These are phyloP conservation scores for Canavalia gladiata DNA, from an alignment of 306 rosid genomes.

Conservation along the genomic window DNA sequence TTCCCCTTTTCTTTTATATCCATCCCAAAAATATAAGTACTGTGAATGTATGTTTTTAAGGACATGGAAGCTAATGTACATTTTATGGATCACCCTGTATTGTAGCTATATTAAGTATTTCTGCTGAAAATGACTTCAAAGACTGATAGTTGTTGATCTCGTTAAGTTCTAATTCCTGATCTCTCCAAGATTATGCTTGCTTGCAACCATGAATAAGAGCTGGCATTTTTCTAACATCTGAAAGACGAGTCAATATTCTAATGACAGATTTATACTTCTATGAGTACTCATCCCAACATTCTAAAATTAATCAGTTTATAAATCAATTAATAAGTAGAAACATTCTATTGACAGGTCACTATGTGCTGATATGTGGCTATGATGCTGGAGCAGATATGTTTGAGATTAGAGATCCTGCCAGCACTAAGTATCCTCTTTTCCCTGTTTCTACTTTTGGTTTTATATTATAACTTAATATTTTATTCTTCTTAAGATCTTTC, in stretches of 20 bases:
- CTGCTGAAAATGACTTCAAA: slow-evolving; percentile 27
- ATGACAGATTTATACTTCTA: neutral
- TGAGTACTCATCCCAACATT: slow-evolving; percentile 36
- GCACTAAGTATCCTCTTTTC: slow-evolving; percentile 65
- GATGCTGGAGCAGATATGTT: slow-evolving; percentile 86
- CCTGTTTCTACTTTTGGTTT: slow-evolving; percentile 34
- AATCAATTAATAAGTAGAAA: slow-evolving; percentile 38
- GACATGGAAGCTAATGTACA: neutral
- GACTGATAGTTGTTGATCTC: neutral
- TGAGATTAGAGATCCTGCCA: slow-evolving; percentile 98
- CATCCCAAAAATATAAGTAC: neutral
- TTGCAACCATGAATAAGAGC: slow-evolving; percentile 13
- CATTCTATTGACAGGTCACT: slow-evolving; percentile 75
- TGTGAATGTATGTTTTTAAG: neutral
- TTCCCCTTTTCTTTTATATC: neutral
- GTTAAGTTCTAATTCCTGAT: slow-evolving; percentile 27
- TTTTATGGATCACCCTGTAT: neutral
- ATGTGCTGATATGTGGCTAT: slow-evolving; percentile 91
- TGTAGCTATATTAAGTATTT: neutral
- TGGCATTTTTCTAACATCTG: neutral
- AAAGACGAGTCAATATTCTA: slow-evolving; percentile 1
- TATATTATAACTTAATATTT: neutral
- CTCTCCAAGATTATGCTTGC: slow-evolving; percentile 16
- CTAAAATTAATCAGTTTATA: slow-evolving; percentile 36
- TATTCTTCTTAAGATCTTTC: slow-evolving; percentile 29